These are phyloP conservation scores for Globisporangium iwayamae DNA, from an alignment of 352 stramenopile genomes.

Conservation along the genomic window DNA sequence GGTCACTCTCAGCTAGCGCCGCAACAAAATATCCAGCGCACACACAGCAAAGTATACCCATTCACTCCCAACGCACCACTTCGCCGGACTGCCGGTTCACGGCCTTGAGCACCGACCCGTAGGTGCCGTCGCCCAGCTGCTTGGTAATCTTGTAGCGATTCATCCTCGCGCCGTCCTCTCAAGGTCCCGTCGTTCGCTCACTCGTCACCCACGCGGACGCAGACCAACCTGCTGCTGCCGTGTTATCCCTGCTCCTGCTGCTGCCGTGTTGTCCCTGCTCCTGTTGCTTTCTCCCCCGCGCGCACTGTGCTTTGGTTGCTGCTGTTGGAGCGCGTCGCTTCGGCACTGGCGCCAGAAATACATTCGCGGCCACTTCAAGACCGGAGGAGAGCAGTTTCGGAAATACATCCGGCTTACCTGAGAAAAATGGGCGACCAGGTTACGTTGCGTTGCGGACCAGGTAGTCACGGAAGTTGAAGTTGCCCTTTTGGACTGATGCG, in stretches of 20 bases:
- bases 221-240: not conserved
- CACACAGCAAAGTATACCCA: not conserved
- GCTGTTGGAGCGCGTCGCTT: not conserved
- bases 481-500: not conserved
- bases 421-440: not conserved
- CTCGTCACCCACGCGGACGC: not conserved
- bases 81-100: constrained; percentile 92
- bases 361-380: not conserved
- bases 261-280: not conserved
- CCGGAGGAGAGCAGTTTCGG: not conserved
- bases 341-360: not conserved
- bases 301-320: not conserved
- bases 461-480: not conserved
- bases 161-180: constrained; percentile 33
- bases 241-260: not conserved
- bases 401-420: not conserved
- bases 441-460: too few species aligned
- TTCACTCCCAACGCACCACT: constrained; percentile 56
- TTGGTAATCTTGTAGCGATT: constrained; percentile 96
- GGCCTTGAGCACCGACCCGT: constrained; percentile 93
- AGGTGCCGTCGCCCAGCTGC: constrained; percentile 94
- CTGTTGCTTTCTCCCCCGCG: not conserved
- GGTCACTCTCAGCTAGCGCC: not conserved
- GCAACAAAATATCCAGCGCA: not conserved
- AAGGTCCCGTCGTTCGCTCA: not conserved